Base-by-base conservation (phyloP, 352 stramenopile species). In the Albugo candida region DNA sequence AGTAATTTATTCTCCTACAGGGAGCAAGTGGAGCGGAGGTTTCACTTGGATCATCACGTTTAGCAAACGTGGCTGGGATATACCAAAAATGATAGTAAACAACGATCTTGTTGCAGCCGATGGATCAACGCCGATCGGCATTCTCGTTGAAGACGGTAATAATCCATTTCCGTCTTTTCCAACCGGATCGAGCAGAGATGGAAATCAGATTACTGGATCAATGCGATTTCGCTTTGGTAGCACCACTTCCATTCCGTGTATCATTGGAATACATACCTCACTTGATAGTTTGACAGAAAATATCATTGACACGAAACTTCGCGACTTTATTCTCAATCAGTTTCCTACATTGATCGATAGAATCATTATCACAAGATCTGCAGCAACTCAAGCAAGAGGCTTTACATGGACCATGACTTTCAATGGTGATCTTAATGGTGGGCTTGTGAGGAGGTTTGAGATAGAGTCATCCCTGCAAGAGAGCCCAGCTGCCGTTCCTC, bases 41-140 rank as follows among this genome's bases (percentile, higher is more conserved):
- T 97, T 95, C 52, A 81, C 76, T 18, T 98, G 91, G 91, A 75
- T 80, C 19, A 84, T 98, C 49, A 94, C 87, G 17, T 98, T 97
- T 48, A 70, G 66, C 1, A 75, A 61, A 41, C 63, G 79, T 1
- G 64, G 71, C 1, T 70, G 83, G 58, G 72, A 96, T 53, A 81
- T 96, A 43, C 89, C 86, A 2, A 75, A 48, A 16, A 81, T 96
- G 64, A 59, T 41, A 1, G 53, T 64, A 5, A 52, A 59, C 17
- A 21, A 11, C 1, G 40, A 54, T 5, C 54, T 80, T 0, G 18
- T 41, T 0, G 71, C 71, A 36, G 48, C 61, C 0, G 50, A 70
- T 24, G 24, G 34, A 16, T 40, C 54, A 0, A 56, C 45, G 16
- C 37, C 40, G 0, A 47, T 68, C 0, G 52, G 38, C 6, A 21